Base-by-base conservation (phyloP, 495 filamentous ascomycete genomes). In the Hypomontagnella monticulosa region DNA sequence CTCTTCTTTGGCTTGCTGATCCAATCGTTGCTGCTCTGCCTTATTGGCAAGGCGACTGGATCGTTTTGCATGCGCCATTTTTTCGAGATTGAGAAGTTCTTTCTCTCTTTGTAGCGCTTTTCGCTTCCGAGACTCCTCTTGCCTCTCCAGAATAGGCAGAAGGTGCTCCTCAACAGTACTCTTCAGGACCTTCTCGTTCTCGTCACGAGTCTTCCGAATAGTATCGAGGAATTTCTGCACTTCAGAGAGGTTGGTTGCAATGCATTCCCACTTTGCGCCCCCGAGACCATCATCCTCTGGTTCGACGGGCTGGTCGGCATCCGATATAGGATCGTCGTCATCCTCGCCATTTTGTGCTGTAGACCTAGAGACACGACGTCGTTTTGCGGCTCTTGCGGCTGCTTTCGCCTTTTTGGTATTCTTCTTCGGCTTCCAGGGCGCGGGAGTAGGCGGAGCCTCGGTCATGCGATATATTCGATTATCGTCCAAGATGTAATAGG, bases 401-500 rank as follows among this genome's bases (percentile, higher is more conserved):
- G 85, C 86, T 71, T 85, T 89, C 0, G 87, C 85, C 63, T 92
- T 93, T 62, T 90, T 91, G 18, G 88, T 87, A 69, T 89, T 92
- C 52, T 87, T 85, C 74, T 93, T 95, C 6, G 90, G 82, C 72
- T 93, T 93, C 71, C 71, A 74, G 8, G 62, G 48, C 3, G 82
- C 70, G 33, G 84, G 73, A 27, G 79, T 78, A 4, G 83, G 80
- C 3, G 84, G 81, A 12, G 88, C 84, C 49, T 93, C 91, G 42
- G 91, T 91, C 55, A 87, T 86, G 52, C 92, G 90, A 76, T 98
- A 99, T 23, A 98, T 80, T 46, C 94, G 86, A 63, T 97, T 95
- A 79, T 99, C 95, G 62, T 99, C 94, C 5, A 99, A 84, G 10
- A 97, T 89, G 68, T 91, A 95, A 75, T 97, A 96, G 15, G 83